Evolutionary conservation across 1,284 basidiomycete genomes (phyloP), one percentile per base, ranked within the genome.

Genomic region (Amylostereum areolatum): DNA sequence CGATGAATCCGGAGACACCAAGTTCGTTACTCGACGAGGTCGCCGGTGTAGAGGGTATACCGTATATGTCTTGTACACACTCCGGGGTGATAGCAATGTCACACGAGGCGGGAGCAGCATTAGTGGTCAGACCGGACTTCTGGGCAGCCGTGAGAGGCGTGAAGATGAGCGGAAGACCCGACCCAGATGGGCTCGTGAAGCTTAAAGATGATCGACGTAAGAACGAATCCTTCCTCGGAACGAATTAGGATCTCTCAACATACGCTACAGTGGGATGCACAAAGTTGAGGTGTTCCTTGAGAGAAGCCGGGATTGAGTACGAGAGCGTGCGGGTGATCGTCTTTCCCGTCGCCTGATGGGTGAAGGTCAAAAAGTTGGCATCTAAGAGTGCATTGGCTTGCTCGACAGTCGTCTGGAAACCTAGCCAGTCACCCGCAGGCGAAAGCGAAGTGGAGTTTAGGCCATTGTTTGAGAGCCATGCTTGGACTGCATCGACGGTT

Each of bases 201-300:
- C 18, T 18, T 18, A 18, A 18, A 18, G 18, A 18, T 18, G 18
- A 18, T 18, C 18, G 18, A 18, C 18, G 18, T 18, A 18, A 18
- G 18, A 18, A 18, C 18, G 18, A 18, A 18, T 18, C 18, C 18
- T 18, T 18, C 18, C 18, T 18, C 18, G 18, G 18, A 18, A 18
- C 18, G 18, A 18, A 18, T 18, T 18, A 18, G 18, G 18, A 18
- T 18, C 18, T 18, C 18, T 18, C 18, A 18, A 18, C 25, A n/a
- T 50, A 61, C 52, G 55, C 52, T n/a, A 60, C 57, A 0, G 66
- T 66, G 4, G 68, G 68, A 41, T 68, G 65, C 9, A 70, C 52
- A 11, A 68, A 53, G 18, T 66, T 62, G 33, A 71, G 55, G 48
- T 69, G 64, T 5, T 55, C 55, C 40, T 62, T 49, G 10, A 71